A percentile compares a stretch with the other conserved stretches of the same genome.
These are phyloP conservation scores for Corylus heterophylla DNA, from an alignment of 306 rosid genomes.

Conservation along the genomic window DNA sequence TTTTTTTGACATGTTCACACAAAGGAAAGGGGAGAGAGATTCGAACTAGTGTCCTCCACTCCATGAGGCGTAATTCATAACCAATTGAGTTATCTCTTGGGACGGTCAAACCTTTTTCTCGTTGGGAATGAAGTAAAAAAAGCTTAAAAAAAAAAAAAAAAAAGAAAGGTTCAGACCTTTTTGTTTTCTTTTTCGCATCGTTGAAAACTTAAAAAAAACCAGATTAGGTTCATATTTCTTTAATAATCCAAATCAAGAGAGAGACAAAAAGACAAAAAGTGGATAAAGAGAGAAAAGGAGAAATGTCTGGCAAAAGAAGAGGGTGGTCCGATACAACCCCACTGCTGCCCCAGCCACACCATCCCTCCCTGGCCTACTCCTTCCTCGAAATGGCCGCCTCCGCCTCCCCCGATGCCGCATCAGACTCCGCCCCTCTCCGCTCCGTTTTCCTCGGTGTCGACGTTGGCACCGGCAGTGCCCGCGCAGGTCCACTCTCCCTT, in stretches of 20 bases:
- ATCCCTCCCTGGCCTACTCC: constrained; percentile 10
- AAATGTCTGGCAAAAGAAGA: constrained; percentile 37
- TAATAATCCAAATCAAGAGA: not conserved
- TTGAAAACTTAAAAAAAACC: not conserved
- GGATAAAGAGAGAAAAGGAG: not conserved
- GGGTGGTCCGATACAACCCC: constrained; percentile 34
- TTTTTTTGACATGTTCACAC: too few relatives aligned
- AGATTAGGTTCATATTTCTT: not conserved
- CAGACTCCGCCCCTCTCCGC: constrained; percentile 29
- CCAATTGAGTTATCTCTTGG: too few relatives aligned
- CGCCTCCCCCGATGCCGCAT: not conserved
- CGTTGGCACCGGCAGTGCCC: constrained; percentile 96
- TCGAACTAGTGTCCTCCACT: too few relatives aligned
- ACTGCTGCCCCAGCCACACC: constrained; percentile 25
- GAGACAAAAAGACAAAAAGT: not conserved
- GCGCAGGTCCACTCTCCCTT: constrained; percentile 60
- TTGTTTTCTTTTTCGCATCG: not conserved
- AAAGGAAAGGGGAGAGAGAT: too few relatives aligned
- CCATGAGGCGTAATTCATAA: too few relatives aligned
- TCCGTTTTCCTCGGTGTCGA: constrained; percentile 83
- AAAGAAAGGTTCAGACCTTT: not conserved
- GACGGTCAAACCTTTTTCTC: too few relatives aligned
- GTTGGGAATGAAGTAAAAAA: too few relatives aligned
- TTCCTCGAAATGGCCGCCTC: constrained; percentile 52
- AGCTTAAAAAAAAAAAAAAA: too few relatives aligned